phyloP scores from a whole-genome alignment of 257 asterid species.

The Plantago major region DNA sequence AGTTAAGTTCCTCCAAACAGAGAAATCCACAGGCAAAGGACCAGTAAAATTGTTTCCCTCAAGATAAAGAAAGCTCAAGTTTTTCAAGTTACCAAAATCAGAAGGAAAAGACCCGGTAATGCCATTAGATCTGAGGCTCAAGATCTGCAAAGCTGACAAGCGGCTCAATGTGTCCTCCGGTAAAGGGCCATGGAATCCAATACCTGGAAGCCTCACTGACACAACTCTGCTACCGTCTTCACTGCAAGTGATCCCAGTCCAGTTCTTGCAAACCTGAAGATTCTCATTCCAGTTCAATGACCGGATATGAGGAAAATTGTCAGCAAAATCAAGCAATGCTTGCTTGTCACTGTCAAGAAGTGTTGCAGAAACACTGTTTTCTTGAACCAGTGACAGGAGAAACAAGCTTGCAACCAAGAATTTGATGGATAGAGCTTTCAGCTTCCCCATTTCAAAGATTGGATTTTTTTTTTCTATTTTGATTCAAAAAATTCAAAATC shows the following conservation, averaged over 20 bases:
- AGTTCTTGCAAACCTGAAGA: slow-evolving; percentile 58
- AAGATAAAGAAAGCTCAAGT: slow-evolving; percentile 69
- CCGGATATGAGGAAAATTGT: slow-evolving; percentile 44
- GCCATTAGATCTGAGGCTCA: slow-evolving; percentile 94
- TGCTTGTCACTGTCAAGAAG: slow-evolving; percentile 62
- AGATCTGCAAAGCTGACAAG: slow-evolving; percentile 80
- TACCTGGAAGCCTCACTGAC: slow-evolving; percentile 70
- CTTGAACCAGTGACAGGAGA: slow-evolving; percentile 21
- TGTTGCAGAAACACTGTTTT: slow-evolving; percentile 19
- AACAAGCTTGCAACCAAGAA: slow-evolving; percentile 34
- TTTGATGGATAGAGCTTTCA: slow-evolving; percentile 20
- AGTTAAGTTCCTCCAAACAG: slow-evolving; percentile 64
- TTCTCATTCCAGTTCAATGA: slow-evolving; percentile 60
- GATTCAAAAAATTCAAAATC: slow-evolving; percentile 24
- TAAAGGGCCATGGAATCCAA: slow-evolving; percentile 82
- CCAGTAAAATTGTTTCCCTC: slow-evolving; percentile 83
- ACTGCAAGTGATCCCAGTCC: slow-evolving; percentile 81
- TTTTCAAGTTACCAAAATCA: slow-evolving; percentile 64
- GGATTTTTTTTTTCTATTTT: neutral
- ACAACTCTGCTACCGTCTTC: slow-evolving; percentile 74
- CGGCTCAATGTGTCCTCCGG: slow-evolving; percentile 66
- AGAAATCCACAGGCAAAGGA: slow-evolving; percentile 65
- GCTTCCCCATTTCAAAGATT: slow-evolving; percentile 44
- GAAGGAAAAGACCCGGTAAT: slow-evolving; percentile 68
- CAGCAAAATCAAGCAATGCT: slow-evolving; percentile 71